A percentile compares a stretch with the other conserved stretches of the same genome.
Conservation (phyloP, 2,329 filamentous ascomycete species). For the Fulvia fulva region DNA sequence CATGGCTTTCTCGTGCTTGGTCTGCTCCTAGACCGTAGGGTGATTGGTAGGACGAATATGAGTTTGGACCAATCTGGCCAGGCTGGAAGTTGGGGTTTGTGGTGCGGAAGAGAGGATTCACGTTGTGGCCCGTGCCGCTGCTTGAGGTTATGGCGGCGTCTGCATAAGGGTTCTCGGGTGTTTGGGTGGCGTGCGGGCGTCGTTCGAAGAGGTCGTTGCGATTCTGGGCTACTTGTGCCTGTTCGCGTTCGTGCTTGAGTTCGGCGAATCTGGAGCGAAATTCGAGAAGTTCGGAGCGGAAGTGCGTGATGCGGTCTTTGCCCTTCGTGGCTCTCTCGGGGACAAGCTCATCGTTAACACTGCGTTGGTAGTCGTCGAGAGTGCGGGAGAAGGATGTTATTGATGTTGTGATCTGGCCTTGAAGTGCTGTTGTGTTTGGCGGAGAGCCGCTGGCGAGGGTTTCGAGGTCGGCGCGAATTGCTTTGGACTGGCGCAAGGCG, state of each 20-base stretch:
- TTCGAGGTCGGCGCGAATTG: slow-evolving; percentile 72
- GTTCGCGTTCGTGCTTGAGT: slow-evolving; percentile 73
- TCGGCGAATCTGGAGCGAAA: slow-evolving; percentile 74
- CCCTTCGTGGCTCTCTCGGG: slow-evolving; percentile 90
- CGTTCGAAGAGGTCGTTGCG: slow-evolving; percentile 80
- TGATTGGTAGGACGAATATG: slow-evolving; percentile 37
- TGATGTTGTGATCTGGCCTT: slow-evolving; percentile 71
- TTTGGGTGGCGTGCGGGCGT: slow-evolving; percentile 63
- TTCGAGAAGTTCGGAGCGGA: slow-evolving; percentile 75
- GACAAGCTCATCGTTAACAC: slow-evolving; percentile 85
- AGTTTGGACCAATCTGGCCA: slow-evolving; percentile 34
- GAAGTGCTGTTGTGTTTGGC: slow-evolving; percentile 51
- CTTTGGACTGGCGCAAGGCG: slow-evolving; percentile 76
- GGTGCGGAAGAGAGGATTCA: slow-evolving; percentile 36
- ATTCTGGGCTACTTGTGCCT: slow-evolving; percentile 46
- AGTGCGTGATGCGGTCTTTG: slow-evolving; percentile 76
- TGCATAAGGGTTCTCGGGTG: slow-evolving; percentile 91
- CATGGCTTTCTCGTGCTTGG: slow-evolving; percentile 65
- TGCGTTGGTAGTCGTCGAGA: slow-evolving; percentile 82
- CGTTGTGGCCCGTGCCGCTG: slow-evolving; percentile 27
- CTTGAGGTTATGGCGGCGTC: slow-evolving; percentile 44
- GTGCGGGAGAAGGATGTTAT: slow-evolving; percentile 81
- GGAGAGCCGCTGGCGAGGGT: slow-evolving; percentile 59
- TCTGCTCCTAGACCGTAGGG: slow-evolving; percentile 34
- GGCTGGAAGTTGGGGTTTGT: slow-evolving; percentile 35